A percentile compares a stretch with the other conserved stretches of the same genome.
phyloP scores from a whole-genome alignment of 345 rosid species.

The Pugionium cornutum region DNA sequence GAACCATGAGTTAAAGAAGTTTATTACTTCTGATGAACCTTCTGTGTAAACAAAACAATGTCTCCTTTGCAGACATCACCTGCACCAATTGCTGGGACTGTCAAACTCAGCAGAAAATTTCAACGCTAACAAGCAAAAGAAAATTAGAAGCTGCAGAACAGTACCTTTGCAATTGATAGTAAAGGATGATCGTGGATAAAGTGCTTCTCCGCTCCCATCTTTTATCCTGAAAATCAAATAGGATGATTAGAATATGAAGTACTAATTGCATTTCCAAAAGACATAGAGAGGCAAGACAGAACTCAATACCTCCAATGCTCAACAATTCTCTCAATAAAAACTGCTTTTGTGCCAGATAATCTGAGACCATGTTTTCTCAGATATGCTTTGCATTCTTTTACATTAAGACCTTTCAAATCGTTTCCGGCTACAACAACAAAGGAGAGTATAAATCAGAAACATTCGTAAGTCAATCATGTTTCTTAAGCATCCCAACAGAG shows the following conservation, averaged over 20 bases:
- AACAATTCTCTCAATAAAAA: constrained; percentile 49
- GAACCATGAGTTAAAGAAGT: constrained; percentile 5
- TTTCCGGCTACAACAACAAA: constrained; percentile 43
- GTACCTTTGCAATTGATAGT: constrained; percentile 54
- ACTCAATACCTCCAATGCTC: constrained; percentile 54
- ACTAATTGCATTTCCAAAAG: neutral
- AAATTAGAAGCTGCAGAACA: neutral
- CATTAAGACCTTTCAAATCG: constrained; percentile 42
- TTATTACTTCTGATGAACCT: constrained; percentile 54
- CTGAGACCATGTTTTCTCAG: constrained; percentile 54
- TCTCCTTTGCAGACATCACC: constrained; percentile 77
- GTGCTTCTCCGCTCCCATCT: constrained; percentile 51
- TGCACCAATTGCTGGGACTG: constrained; percentile 29
- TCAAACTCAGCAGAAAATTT: neutral
- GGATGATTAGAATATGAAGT: neutral
- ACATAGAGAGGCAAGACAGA: constrained; percentile 3
- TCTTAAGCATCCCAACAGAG: neutral
- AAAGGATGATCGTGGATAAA: constrained; percentile 58
- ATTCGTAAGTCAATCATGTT: neutral
- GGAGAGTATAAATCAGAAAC: constrained; percentile 14
- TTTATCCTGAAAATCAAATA: constrained; percentile 45
- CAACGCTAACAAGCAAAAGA: neutral
- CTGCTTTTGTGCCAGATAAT: constrained; percentile 51
- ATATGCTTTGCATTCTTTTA: constrained; percentile 55
- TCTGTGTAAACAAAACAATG: constrained; percentile 58